A percentile compares a stretch with the other conserved stretches of the same genome.
phyloP scores from a whole-genome alignment of 345 rosid genomes.

The Arabis alpina region DNA sequence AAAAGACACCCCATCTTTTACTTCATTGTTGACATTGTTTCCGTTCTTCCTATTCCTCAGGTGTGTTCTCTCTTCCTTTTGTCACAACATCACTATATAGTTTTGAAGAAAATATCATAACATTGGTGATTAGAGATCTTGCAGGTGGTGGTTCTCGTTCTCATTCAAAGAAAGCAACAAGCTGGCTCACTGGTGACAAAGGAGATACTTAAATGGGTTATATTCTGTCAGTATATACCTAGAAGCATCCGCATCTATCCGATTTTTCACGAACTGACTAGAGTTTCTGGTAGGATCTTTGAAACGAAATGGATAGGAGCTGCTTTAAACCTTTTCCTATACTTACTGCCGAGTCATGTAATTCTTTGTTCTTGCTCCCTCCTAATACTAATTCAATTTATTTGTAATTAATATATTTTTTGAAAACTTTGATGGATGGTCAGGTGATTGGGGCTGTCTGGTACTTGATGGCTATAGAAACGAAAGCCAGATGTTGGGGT shows the following conservation, averaged over 20 bases:
- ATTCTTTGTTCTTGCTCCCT: not conserved
- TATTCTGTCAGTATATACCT: slow-evolving; percentile 30
- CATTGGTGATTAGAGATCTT: slow-evolving; percentile 33
- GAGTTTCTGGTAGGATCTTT: slow-evolving; percentile 25
- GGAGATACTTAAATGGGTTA: slow-evolving; percentile 23
- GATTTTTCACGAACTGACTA: slow-evolving; percentile 13
- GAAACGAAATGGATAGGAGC: slow-evolving; percentile 36
- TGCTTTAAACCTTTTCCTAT: slow-evolving; percentile 35
- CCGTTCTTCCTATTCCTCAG: slow-evolving; percentile 43
- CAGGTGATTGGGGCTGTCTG: slow-evolving; percentile 44
- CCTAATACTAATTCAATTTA: not conserved
- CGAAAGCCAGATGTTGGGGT: slow-evolving; percentile 33
- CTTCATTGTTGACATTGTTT: slow-evolving; percentile 24
- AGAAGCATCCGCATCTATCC: slow-evolving; percentile 38
- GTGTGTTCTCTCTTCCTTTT: slow-evolving; percentile 1
- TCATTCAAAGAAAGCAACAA: not conserved
- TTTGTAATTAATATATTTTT: too few species aligned
- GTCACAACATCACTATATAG: not conserved
- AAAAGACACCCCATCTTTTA: not conserved
- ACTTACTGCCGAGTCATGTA: slow-evolving; percentile 27
- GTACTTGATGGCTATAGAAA: slow-evolving; percentile 38
- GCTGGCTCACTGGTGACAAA: slow-evolving; percentile 17
- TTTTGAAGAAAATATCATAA: too few species aligned
- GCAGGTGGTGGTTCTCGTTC: slow-evolving; percentile 21
- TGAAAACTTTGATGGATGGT: not conserved